Conservation (phyloP, 2,329 filamentous ascomycete species). For the Pseudogymnoascus sp. region DNA sequence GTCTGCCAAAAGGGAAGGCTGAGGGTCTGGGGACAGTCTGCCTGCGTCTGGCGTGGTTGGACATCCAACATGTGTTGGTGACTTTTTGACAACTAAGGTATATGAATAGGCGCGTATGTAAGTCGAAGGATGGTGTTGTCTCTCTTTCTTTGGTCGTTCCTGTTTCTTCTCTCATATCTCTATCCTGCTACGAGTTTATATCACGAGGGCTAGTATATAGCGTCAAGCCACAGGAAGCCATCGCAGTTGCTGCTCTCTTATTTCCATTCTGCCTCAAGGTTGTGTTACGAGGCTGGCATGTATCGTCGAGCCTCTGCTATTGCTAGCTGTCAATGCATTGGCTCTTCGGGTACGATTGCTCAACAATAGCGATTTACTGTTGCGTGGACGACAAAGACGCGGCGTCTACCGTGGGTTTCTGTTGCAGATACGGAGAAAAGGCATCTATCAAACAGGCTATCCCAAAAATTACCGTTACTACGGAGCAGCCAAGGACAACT, state of each 20-base stretch:
- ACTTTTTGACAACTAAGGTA: neutral
- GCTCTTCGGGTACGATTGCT: conserved; percentile 3
- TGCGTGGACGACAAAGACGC: conserved; percentile 1
- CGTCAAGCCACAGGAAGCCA: neutral
- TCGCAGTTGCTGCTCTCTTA: neutral
- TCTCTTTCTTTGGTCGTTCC: neutral
- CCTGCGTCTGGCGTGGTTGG: neutral
- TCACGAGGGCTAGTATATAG: neutral
- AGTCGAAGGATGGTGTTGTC: neutral
- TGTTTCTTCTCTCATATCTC: neutral
- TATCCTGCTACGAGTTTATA: neutral
- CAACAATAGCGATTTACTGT: neutral
- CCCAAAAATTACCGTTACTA: neutral
- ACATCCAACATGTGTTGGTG: neutral
- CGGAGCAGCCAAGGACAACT: neutral
- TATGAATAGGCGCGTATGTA: neutral
- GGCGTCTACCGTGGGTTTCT: neutral
- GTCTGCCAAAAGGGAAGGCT: neutral
- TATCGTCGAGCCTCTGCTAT: neutral
- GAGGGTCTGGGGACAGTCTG: neutral
- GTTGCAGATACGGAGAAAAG: neutral
- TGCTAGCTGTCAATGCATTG: neutral
- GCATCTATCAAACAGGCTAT: neutral
- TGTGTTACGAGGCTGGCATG: neutral
- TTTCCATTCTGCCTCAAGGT: neutral